phyloP scores from a whole-genome alignment of 2,329 filamentous ascomycete genomes.

The Penicillium palitans region DNA sequence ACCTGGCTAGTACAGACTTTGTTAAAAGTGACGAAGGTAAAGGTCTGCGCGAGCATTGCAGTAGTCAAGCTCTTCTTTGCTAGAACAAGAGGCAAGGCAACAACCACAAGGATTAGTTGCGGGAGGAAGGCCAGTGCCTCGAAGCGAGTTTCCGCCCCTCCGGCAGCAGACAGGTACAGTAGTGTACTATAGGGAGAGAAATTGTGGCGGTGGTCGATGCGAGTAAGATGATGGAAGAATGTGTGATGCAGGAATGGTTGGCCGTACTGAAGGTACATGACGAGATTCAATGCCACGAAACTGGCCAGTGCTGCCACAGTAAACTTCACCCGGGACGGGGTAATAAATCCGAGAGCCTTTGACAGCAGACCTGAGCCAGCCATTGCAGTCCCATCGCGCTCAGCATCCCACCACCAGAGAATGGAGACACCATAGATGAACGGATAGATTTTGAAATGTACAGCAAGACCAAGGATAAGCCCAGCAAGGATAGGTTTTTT shows the following conservation, averaged over 20 bases:
- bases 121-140: slow-evolving; percentile 87
- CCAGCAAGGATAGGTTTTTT: slow-evolving; percentile 67
- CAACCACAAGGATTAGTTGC: slow-evolving; percentile 75
- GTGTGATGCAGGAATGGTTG: slow-evolving; percentile 82
- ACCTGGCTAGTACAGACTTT: slow-evolving; percentile 99
- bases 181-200: slow-evolving; percentile 95
- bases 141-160: slow-evolving; percentile 48
- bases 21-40: slow-evolving; percentile 96
- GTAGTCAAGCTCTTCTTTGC: slow-evolving; percentile 79
- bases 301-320: slow-evolving; percentile 65
- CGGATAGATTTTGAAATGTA: slow-evolving; percentile 99
- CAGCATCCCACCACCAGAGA: slow-evolving; percentile 45
- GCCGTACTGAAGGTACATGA: slow-evolving; percentile 81
- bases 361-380: slow-evolving; percentile 11
- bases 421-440: slow-evolving; percentile 80
- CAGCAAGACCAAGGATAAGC: slow-evolving; percentile 72
- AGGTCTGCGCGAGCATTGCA: slow-evolving; percentile 91
- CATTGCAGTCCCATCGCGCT: slow-evolving; percentile 18
- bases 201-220: slow-evolving; percentile 96
- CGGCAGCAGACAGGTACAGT: slow-evolving; percentile 79
- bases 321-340: slow-evolving; percentile 39
- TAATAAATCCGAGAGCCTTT: slow-evolving; percentile 38
- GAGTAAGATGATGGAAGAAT: slow-evolving; percentile 86
- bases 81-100: slow-evolving; percentile 72
- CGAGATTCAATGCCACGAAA: slow-evolving; percentile 70